Percentiles rank a stretch among this genome's conserved stretches.
Conservation (phyloP, 208 protist species). For the Crithidia expoeki region DNA sequence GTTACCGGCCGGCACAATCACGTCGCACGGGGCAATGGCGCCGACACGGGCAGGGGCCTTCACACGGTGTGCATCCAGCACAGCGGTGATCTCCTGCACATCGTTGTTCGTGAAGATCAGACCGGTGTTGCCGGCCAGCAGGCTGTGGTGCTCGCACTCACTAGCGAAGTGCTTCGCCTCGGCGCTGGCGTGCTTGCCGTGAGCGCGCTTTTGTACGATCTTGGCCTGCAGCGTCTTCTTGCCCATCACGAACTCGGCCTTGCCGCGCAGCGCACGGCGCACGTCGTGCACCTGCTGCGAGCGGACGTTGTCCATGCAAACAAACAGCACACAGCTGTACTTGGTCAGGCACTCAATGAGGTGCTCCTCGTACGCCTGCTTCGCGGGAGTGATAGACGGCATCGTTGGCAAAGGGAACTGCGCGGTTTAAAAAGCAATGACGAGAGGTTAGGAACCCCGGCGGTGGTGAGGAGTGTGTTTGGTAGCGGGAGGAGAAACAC, state of each 20-base stretch:
- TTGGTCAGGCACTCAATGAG: conserved; percentile 91
- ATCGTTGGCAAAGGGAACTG: conserved; percentile 33
- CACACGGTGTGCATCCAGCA: conserved; percentile 91
- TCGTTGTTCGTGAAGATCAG: conserved; percentile 99
- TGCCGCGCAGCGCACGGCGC: conserved; percentile 94
- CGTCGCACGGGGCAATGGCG: conserved; percentile 96
- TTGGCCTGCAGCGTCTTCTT: conserved; percentile 99
- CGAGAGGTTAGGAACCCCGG: too few relatives aligned
- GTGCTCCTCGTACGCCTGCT: conserved; percentile 92
- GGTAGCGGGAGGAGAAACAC: too few relatives aligned
- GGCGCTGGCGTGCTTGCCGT: conserved; percentile 46
- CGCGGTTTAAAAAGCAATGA: conserved; percentile 3
- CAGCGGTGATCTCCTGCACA: conserved; percentile 81
- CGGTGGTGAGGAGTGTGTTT: too few relatives aligned
- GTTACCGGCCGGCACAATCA: conserved; percentile 95
- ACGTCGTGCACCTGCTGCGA: conserved; percentile 98
- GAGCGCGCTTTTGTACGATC: conserved; percentile 86
- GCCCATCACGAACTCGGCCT: conserved; percentile 96
- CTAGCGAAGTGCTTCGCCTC: conserved; percentile 67
- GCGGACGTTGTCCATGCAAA: conserved; percentile 97
- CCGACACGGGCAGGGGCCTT: conserved; percentile 97
- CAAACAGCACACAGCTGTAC: conserved; percentile 96
- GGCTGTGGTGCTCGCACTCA: conserved; percentile 51
- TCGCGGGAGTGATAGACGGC: conserved; percentile 72
- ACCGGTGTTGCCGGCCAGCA: conserved; percentile 96